Base-by-base conservation (phyloP, 768 basidiomycete genomes). In the Bullera alba region DNA sequence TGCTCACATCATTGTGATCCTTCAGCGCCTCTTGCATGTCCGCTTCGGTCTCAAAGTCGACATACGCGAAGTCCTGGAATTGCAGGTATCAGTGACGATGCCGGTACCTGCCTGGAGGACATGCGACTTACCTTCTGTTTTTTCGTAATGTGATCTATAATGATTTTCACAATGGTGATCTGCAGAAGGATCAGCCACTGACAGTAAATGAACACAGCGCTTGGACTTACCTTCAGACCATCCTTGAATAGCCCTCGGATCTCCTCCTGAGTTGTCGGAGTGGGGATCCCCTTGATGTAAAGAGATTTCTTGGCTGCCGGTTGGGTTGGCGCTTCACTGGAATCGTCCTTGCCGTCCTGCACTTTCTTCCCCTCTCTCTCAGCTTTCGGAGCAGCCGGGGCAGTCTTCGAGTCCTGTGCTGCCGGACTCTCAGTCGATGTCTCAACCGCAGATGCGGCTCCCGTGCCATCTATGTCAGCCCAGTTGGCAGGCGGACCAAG, bases 11-110 rank as follows among this genome's bases (percentile, higher is more conserved):
- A 22, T 78, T 79, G 56, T 86, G 84, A 61, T 82, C 85, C 38
- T 80, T 82, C 19, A 92, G 74, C 0, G 84, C 90, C 17, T 77
- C 79, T 60, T 81, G 86, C 86, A 91, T 87, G 8, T 82, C 77
- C 39, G 85, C 86, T 62, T 92, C 88, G 60, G 87, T 86, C 3
- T 81, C 84, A 72, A 93, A 95, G 65, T 93, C 91, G 46, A 95
- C 81, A 65, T 89, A 95, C 1, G 83, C 86, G 50, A 89, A 76
- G 57, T 78, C 61, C 63, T 67, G 81, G 14, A n/a, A 25, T 16
- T 22, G 45, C n/a, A 28, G 27, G 19, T 39, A 34, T 58, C 36
- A 58, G 28, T 21, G 15, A n/a, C 30, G 19, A 21, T 23, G 3
- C 8, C 22, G 6, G 12, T 16, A 28, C n/a, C 16, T 4, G 21